Percentiles rank a stretch among this genome's conserved stretches.
Conservation (phyloP, 352 stramenopile genomes). For the Blastocystis sp. region DNA sequence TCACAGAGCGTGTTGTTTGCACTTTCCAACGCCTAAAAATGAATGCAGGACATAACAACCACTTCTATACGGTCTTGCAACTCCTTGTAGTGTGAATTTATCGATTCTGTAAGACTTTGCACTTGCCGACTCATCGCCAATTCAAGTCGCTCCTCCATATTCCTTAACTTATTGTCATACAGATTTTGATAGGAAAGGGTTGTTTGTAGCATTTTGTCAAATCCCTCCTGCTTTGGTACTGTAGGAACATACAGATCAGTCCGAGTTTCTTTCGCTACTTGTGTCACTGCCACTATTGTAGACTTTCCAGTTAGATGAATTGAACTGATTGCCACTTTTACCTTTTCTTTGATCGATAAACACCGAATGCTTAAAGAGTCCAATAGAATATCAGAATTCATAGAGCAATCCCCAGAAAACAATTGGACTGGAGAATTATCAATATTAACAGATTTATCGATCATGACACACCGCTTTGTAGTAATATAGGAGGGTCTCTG, state of each 20-base stretch:
- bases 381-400: neutral
- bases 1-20: neutral
- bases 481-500: neutral
- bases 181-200: neutral
- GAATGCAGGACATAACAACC: too few species aligned
- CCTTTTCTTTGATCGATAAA: slow-evolving; percentile 6
- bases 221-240: neutral
- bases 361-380: neutral
- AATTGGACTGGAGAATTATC: neutral
- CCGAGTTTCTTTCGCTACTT: neutral
- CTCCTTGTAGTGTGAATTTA: neutral
- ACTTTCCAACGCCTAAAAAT: neutral
- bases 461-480: neutral
- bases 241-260: neutral
- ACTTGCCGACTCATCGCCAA: neutral
- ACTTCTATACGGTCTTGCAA: neutral
- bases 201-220: neutral
- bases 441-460: neutral
- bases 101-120: neutral
- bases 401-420: neutral
- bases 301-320: neutral
- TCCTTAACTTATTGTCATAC: neutral
- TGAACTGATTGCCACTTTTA: neutral
- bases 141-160: neutral
- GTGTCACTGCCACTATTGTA: neutral